Conservation (phyloP, 2,329 filamentous ascomycete species). For the Colletotrichum sp. region DNA sequence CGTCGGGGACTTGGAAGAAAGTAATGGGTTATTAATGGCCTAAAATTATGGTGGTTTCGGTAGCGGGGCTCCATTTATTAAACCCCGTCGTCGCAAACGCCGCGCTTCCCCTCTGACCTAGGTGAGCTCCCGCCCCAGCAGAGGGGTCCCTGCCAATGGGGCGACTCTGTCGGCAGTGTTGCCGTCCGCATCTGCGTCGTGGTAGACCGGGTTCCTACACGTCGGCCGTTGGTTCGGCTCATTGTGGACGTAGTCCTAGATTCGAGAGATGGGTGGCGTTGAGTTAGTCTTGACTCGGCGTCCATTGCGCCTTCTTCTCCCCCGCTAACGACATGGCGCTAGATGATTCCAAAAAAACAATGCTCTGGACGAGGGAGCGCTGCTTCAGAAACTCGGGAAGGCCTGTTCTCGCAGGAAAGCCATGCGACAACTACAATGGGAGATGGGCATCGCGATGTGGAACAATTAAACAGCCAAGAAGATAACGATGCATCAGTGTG, state of each 20-base stretch:
- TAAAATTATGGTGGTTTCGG: conserved; percentile 4
- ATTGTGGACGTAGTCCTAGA: not conserved
- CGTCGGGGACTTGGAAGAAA: not conserved
- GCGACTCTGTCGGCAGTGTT: not conserved
- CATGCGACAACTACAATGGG: not conserved
- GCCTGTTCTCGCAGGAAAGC: not conserved
- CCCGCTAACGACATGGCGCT: not conserved
- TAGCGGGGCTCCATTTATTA: conserved; percentile 14
- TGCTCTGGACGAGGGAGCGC: not conserved
- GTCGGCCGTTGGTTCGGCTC: not conserved
- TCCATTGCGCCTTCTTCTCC: not conserved
- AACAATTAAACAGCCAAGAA: not conserved
- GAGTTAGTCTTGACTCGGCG: not conserved
- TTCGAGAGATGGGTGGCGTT: not conserved
- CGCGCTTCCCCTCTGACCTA: not conserved
- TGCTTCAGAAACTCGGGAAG: not conserved
- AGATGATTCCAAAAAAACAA: not conserved
- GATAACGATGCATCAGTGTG: not conserved
- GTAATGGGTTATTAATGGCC: not conserved
- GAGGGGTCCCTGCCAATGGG: not conserved
- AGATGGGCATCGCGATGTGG: not conserved
- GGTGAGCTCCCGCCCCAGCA: not conserved
- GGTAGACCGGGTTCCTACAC: not conserved
- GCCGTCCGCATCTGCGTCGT: not conserved
- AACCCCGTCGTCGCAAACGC: not conserved